Base-by-base conservation (phyloP, 352 stramenopile genomes). In the Pythium apleroticum region DNA sequence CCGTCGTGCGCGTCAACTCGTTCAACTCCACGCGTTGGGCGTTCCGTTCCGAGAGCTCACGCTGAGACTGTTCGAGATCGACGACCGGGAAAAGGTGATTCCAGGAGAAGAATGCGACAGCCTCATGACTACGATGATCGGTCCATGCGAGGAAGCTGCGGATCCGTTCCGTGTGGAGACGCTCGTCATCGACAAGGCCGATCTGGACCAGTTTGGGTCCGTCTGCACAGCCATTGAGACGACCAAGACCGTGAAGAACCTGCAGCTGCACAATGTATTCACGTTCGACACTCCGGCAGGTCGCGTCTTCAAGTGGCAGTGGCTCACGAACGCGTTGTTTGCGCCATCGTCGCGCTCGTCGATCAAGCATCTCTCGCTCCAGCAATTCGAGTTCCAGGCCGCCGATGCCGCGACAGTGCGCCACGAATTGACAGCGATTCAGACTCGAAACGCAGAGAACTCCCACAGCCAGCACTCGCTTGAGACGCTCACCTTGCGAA, bases 201-300 rank as follows among this genome's bases (percentile, higher is more conserved):
- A 64, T n/a, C 20, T 35, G 20, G 30, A 19, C 2, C 55, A 63
- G 63, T 69, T 69, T 24, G 3, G 9, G 4, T 52, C 33, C 7
- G 27, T 53, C 12, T 69, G 63, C 25, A 33, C 63, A 12, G 56
- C 63, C 1, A 20, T 69, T 2, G 33, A 31, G n/a, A 39, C 12
- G 7, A 69, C 63, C 1, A n/a, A 22, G 4, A 14, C n/a, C 3
- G 48, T 69, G n/a, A 50, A 69, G 35, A 60, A 60, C 30, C 55
- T 69, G n/a, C 56, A 60, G 22, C 48, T 69, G 6, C 49, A 49
- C 17, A 55, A 53, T 22, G 56, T 69, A 9, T 69, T 63, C 39
- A 54, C 43, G 7, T 64, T 64, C 30, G 55, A 64, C 37, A 50
- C n/a, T 15, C 22, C 25, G 1, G 37, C 19, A 0, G 46, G 63